These are phyloP conservation scores for Aureobasidium pullulans DNA, from an alignment of 2,329 filamentous ascomycete species.

Conservation along the genomic window DNA sequence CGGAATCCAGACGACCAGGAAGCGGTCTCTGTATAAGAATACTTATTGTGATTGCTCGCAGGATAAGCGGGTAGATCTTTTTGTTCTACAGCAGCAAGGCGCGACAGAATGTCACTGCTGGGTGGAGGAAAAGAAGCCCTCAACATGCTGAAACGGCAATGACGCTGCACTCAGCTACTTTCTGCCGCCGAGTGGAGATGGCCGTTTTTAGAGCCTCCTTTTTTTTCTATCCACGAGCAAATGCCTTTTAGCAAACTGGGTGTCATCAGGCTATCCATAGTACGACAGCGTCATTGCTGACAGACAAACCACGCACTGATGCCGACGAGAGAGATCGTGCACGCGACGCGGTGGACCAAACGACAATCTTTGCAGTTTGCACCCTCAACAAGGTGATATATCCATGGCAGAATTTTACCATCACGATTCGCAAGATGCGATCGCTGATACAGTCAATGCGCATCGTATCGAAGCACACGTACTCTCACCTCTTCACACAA, in stretches of 20 bases:
- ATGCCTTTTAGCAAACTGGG: neutral
- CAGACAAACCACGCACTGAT: conserved; percentile 1
- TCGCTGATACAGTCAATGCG: neutral
- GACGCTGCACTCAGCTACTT: conserved; percentile 1
- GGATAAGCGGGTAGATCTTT: neutral
- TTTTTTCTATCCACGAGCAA: neutral
- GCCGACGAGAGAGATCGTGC: neutral
- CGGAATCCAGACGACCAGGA: neutral
- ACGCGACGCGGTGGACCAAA: conserved; percentile 2
- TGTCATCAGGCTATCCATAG: neutral
- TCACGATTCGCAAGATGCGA: neutral
- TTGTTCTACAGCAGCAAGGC: neutral
- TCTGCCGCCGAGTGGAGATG: neutral
- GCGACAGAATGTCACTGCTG: neutral
- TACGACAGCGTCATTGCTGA: conserved; percentile 9
- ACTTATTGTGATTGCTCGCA: neutral
- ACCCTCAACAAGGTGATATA: neutral
- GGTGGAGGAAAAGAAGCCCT: neutral
- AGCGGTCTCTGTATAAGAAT: neutral
- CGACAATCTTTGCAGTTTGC: neutral
- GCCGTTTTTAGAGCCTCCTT: conserved; percentile 10
- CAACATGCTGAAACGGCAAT: conserved; percentile 7
- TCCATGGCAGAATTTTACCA: neutral
- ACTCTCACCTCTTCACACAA: neutral
- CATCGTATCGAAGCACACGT: neutral